Evolutionary conservation across 164 flowering plant species (phyloP).

Genomic region (Buxus sempervirens): DNA sequence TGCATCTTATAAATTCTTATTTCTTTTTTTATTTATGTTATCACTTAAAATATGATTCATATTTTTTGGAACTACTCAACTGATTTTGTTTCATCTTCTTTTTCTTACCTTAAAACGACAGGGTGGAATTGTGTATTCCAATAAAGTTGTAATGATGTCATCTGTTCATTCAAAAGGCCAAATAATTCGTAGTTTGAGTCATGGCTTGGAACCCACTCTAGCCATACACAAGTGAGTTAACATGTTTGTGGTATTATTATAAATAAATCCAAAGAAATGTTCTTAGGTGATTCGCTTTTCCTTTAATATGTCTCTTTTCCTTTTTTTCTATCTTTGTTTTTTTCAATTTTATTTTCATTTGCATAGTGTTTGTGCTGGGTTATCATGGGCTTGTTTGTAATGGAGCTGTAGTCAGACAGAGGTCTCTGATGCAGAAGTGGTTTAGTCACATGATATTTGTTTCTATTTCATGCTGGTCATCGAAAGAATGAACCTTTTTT

Average conservation of each 20-base stretch:
- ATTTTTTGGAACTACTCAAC: no score
- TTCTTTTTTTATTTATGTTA: background rate
- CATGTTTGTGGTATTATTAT: background rate
- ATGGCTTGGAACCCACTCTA: conserved; percentile 66
- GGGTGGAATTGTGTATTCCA: conserved; percentile 86
- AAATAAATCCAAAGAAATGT: background rate
- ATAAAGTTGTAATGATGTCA: conserved; percentile 60
- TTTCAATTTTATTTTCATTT: background rate
- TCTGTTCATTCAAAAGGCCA: conserved; percentile 45
- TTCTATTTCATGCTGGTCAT: background rate
- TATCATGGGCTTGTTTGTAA: no score
- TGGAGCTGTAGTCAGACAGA: background rate
- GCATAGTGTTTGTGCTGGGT: no score
- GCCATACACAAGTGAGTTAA: conserved; percentile 47
- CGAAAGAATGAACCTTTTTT: background rate
- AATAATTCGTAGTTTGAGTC: conserved; percentile 36
- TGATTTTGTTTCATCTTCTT: background rate
- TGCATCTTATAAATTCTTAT: background rate
- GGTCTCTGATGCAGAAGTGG: background rate
- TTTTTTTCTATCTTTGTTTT: no score
- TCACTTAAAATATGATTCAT: no score
- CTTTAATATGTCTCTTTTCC: background rate
- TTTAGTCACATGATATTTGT: background rate
- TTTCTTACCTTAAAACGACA: conserved; percentile 24
- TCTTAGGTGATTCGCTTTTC: background rate